These are phyloP conservation scores for Isoetes engelmannii DNA, from an alignment of 83 land plant species.

Conservation along the genomic window DNA sequence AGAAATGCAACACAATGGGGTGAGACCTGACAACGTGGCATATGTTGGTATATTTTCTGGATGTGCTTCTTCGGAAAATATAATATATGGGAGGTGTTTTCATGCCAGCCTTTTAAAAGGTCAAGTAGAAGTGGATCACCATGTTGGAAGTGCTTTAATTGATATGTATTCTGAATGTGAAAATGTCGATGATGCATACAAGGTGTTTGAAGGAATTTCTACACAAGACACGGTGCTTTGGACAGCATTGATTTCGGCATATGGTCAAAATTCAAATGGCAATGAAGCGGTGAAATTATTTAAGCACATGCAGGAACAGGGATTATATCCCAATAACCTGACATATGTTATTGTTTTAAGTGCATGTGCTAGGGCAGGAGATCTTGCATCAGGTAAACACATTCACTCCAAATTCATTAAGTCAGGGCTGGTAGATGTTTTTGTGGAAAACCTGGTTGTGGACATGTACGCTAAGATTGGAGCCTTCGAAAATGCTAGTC, in stretches of 20 bases:
- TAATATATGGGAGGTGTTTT: neutral
- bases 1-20: no score
- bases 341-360: constrained; percentile 11
- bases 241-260: constrained; percentile 11
- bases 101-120: neutral
- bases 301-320: neutral
- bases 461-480: constrained; percentile 18
- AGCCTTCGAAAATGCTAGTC: neutral
- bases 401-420: constrained; percentile 1
- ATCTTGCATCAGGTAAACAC: constrained; percentile 3
- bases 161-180: constrained; percentile 14
- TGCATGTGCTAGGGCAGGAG: constrained; percentile 8
- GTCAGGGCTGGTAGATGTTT: neutral
- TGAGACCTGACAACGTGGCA: neutral
- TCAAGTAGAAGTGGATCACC: neutral
- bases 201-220: constrained; percentile 2
- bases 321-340: neutral
- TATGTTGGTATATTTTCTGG: neutral
- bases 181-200: constrained; percentile 9
- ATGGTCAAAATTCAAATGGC: constrained; percentile 2
- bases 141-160: constrained; percentile 2
- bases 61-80: no score
- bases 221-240: constrained; percentile 1
- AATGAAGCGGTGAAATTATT: constrained; percentile 14
- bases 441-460: constrained; percentile 7